Conservation (phyloP, 2,329 filamentous ascomycete species). For the Fusarium sacchari region DNA sequence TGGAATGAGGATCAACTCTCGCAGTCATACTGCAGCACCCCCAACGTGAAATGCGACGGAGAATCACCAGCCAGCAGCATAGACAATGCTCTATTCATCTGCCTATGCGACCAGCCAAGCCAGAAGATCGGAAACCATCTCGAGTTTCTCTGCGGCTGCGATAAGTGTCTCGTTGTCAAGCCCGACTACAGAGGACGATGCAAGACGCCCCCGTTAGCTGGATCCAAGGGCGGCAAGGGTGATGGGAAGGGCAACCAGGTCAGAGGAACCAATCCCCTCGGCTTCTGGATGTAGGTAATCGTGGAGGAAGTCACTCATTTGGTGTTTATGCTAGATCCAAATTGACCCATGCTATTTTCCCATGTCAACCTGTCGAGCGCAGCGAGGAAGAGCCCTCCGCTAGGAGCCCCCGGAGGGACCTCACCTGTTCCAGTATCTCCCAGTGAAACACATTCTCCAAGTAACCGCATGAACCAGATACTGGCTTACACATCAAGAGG, state of each 20-base stretch:
- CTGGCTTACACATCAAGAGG: not conserved
- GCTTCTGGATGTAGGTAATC: conserved; percentile 26
- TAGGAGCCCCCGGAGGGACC: not conserved
- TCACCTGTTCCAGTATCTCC: not conserved
- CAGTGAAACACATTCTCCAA: too few species aligned
- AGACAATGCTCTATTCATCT: conserved; percentile 51
- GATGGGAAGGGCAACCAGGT: not conserved
- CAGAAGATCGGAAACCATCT: conserved; percentile 49
- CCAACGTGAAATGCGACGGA: conserved; percentile 48
- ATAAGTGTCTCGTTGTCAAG: conserved; percentile 52
- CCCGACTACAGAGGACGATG: conserved; percentile 55
- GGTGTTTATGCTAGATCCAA: not conserved
- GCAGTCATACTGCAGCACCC: conserved; percentile 52
- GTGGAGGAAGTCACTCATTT: conserved; percentile 10
- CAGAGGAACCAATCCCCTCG: conserved; percentile 4
- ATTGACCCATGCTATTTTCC: not conserved
- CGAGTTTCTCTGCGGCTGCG: conserved; percentile 53
- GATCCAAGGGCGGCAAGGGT: not conserved
- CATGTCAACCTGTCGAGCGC: not conserved
- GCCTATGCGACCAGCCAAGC: conserved; percentile 49
- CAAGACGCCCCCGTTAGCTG: conserved; percentile 49
- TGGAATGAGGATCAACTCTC: conserved; percentile 49
- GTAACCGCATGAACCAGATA: not conserved
- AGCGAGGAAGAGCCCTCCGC: not conserved
- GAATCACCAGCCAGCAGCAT: conserved; percentile 46